Evolutionary conservation across 1,139 yeast species (phyloP).

Genomic region (Saccharomyces hybrid): DNA sequence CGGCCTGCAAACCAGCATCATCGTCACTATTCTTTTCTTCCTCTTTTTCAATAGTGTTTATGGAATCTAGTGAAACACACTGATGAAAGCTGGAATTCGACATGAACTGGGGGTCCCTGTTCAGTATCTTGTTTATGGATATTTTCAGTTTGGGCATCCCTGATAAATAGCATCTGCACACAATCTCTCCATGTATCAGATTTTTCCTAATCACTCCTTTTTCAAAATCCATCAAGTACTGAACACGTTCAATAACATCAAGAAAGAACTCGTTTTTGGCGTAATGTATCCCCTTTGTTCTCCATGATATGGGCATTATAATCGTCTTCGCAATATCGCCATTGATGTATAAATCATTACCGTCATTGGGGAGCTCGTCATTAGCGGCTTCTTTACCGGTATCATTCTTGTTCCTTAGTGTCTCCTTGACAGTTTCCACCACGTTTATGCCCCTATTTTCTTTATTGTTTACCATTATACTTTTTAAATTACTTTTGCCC

Average conservation of each 20-base stretch:
- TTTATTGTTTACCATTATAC: slow-evolving; percentile 1
- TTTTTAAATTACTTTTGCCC: slow-evolving; percentile 4
- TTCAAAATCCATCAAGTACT: slow-evolving; percentile 53
- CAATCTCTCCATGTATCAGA: slow-evolving; percentile 56
- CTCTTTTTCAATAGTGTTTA: slow-evolving; percentile 29
- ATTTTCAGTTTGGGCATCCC: slow-evolving; percentile 72
- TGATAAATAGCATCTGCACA: slow-evolving; percentile 59
- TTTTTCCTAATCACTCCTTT: slow-evolving; percentile 52
- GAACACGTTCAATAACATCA: slow-evolving; percentile 61
- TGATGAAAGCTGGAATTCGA: slow-evolving; percentile 63
- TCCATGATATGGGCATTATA: slow-evolving; percentile 69
- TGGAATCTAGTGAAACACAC: slow-evolving; percentile 62
- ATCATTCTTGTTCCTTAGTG: slow-evolving; percentile 2
- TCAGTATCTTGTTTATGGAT: slow-evolving; percentile 52
- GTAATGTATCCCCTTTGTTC: slow-evolving; percentile 73
- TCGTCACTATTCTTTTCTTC: slow-evolving; percentile 1
- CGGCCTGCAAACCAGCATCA: not conserved
- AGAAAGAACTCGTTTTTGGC: slow-evolving; percentile 73
- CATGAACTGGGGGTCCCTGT: slow-evolving; percentile 40
- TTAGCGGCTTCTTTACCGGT: slow-evolving; percentile 3
- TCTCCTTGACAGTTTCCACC: slow-evolving; percentile 4
- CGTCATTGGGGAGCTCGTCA: slow-evolving; percentile 21
- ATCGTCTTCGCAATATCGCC: slow-evolving; percentile 65
- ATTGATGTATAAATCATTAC: slow-evolving; percentile 38
- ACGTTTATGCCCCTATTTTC: slow-evolving; percentile 9